Evolutionary conservation across 306 rosid species (phyloP).

Genomic region (Dalbergia cochinchinensis): DNA sequence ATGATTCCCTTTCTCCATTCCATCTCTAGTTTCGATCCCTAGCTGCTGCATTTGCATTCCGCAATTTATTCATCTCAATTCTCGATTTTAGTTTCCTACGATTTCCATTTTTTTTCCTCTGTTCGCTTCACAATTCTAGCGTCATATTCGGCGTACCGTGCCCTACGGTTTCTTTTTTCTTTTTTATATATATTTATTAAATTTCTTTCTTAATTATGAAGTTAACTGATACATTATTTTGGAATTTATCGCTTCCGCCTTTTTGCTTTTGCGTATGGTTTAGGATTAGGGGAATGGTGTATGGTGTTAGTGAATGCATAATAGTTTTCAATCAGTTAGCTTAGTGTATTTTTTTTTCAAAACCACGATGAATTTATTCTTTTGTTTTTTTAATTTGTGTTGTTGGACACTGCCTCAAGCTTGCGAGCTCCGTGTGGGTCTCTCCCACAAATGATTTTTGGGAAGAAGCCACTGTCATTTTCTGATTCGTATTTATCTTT

Average conservation of each 20-base stretch:
- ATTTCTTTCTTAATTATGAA: conserved; percentile 1
- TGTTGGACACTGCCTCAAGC: conserved; percentile 19
- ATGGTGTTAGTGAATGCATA: background rate
- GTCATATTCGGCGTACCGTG: background rate
- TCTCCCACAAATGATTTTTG: background rate
- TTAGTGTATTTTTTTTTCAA: background rate
- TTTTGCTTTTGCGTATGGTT: conserved; percentile 32
- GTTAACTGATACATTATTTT: conserved; percentile 6
- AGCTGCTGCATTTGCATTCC: conserved; percentile 13
- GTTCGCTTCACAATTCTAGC: conserved; percentile 26
- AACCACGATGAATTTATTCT: conserved; percentile 2
- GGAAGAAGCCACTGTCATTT: conserved; percentile 23
- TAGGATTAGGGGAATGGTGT: background rate
- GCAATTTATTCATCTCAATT: conserved; percentile 8
- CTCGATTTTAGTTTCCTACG: background rate
- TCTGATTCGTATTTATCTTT: conserved; percentile 34
- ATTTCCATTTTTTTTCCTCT: background rate
- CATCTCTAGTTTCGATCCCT: conserved; percentile 30
- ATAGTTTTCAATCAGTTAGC: conserved; percentile 18
- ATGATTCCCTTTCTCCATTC: background rate
- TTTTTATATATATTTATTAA: no score
- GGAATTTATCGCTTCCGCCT: conserved; percentile 17
- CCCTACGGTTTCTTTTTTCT: conserved; percentile 22
- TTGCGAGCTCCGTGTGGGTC: conserved; percentile 7
- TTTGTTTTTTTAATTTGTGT: background rate